Evolutionary conservation across 257 asterid species (phyloP).

Genomic region (Ophiorrhiza pumila): DNA sequence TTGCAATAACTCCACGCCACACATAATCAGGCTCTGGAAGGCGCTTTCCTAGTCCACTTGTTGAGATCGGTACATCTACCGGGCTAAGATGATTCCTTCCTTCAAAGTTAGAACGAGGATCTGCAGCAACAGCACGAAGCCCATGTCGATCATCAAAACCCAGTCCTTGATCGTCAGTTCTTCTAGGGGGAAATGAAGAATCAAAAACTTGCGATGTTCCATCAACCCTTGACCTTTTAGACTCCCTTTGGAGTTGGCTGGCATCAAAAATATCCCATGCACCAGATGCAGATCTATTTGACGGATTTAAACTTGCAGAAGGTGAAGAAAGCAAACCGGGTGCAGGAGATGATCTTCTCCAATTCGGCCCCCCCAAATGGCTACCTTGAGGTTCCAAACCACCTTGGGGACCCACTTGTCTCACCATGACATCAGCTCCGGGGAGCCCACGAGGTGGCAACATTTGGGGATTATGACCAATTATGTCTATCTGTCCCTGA

Average conservation of each 20-base stretch:
- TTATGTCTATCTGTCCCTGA: constrained; percentile 62
- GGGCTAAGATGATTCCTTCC: constrained; percentile 28
- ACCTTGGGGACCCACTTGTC: constrained; percentile 58
- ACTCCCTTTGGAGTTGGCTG: constrained; percentile 62
- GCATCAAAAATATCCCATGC: constrained; percentile 70
- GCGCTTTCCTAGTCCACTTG: constrained; percentile 44
- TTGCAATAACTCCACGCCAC: constrained; percentile 93
- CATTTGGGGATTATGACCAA: constrained; percentile 53
- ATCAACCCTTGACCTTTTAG: constrained; percentile 80
- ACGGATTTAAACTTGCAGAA: constrained; percentile 40
- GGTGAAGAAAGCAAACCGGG: constrained; percentile 63
- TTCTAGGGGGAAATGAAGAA: constrained; percentile 38
- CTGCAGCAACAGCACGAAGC: constrained; percentile 33
- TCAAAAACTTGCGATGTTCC: constrained; percentile 26
- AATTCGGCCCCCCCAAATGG: constrained; percentile 59
- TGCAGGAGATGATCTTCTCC: constrained; percentile 77
- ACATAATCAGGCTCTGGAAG: constrained; percentile 50
- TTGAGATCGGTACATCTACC: constrained; percentile 29
- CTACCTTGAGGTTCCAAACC: constrained; percentile 49
- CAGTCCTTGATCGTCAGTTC: constrained; percentile 36
- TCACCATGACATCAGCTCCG: constrained; percentile 51
- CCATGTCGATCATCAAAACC: constrained; percentile 48
- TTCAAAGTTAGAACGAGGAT: constrained; percentile 28
- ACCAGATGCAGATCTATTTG: constrained; percentile 49
- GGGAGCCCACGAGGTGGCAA: constrained; percentile 48